Evolutionary conservation across 768 basidiomycete genomes (phyloP), one percentile per base, ranked within the genome.

Genomic region (Panellus pusillus): DNA sequence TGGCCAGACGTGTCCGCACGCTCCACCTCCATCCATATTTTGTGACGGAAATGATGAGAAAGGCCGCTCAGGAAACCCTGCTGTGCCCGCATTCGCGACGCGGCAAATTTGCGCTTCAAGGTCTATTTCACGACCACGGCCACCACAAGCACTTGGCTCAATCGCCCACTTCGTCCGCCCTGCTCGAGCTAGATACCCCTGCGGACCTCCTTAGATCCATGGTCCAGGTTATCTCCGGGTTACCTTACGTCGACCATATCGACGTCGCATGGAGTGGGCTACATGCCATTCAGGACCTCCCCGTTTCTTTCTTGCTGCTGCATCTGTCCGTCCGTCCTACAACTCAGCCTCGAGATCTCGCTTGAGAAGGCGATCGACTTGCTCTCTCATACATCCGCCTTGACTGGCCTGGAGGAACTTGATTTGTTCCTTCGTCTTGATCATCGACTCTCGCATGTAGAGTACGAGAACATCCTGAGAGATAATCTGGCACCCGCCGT

Each of bases 11-110:
- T 47, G 79, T 80, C 24, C 71, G 75, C 46, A 75, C 78, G 1
- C 64, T 80, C 1, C 75, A 79, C 50, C 65, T 79, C 15, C 77
- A 79, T 62, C 79, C 79, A 1, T 75, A 73, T 17, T 80, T 80
- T 55, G 62, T 80, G 44, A 71, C 75, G 47, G 72, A 78, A 42
- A 62, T 71, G 20, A 44, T 72, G 44, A 70, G 74, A 49, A 66
- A 57, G 29, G 61, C 68, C 14, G 32, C 14, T 29, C 61, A 63
- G 17, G 45, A 49, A 39, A 5, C 52, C 40, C 29, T 13, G 28
- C 44, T 11, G 19, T 19, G 31, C 15, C 1, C 49, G 14, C 44
- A 58, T 43, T 51, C 58, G 15, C 47, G 53, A 32, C 53, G 57
- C 14, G 47, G 51, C 29, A 53, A 58, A 43, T 51, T 68, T 37